A percentile compares a stretch with the other conserved stretches of the same genome.
These are phyloP conservation scores for Pisolithus marmoratus DNA, from an alignment of 768 basidiomycete species.

Conservation along the genomic window DNA sequence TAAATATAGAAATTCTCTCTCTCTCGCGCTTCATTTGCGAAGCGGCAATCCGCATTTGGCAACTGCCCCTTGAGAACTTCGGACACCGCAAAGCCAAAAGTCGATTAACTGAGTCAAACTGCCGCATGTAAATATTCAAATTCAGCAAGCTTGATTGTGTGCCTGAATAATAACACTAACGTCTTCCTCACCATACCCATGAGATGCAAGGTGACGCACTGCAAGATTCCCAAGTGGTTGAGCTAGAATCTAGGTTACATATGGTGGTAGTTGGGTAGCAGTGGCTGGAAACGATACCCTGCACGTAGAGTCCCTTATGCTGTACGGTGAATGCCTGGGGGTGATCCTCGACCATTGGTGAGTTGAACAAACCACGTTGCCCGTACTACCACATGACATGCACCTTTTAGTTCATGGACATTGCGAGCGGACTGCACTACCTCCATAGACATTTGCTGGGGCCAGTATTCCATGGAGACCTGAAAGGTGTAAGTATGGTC, in stretches of 20 bases:
- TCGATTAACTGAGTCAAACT: too few relatives aligned
- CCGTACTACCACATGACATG: too few relatives aligned
- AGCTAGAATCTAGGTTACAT: not conserved
- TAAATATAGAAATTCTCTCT: too few relatives aligned
- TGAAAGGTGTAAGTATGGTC: too few relatives aligned
- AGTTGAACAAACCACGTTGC: not conserved
- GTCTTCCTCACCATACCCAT: not conserved
- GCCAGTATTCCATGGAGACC: too few relatives aligned
- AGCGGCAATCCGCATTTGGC: too few relatives aligned
- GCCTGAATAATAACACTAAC: not conserved
- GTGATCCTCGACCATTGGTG: not conserved
- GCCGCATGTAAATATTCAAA: too few relatives aligned
- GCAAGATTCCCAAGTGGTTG: not conserved
- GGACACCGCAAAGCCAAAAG: too few relatives aligned
- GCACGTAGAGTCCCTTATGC: not conserved
- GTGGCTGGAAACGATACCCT: not conserved
- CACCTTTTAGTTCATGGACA: not conserved
- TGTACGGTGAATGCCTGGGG: not conserved
- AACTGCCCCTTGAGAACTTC: too few relatives aligned
- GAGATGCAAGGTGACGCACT: not conserved
- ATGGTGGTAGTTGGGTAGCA: not conserved
- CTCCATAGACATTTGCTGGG: too few relatives aligned
- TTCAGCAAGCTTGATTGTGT: not conserved
- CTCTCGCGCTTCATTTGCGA: too few relatives aligned
- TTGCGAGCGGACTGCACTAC: not conserved